phyloP scores from a whole-genome alignment of 2,329 filamentous ascomycete genomes.

The Hypoxylon sp. region DNA sequence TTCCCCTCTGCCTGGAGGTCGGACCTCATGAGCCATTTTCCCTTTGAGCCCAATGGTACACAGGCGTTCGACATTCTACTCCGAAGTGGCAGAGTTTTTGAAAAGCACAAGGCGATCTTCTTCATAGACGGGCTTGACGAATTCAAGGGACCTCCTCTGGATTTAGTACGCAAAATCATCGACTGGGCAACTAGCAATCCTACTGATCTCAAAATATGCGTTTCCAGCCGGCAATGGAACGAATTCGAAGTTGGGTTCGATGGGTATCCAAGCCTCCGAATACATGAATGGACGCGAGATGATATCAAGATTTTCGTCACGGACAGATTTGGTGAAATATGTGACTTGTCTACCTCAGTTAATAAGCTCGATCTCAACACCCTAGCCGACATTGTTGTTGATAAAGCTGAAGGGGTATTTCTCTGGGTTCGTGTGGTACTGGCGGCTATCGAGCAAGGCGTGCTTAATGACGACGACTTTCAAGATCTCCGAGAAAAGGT shows the following conservation, averaged over 20 bases:
- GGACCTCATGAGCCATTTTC: neutral
- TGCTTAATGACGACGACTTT: conserved; percentile 35
- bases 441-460: conserved; percentile 36
- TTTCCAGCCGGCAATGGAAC: conserved; percentile 41
- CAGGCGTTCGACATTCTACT: conserved; percentile 20
- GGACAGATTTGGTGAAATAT: conserved; percentile 25
- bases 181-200: conserved; percentile 12
- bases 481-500: conserved; percentile 30
- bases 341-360: conserved; percentile 9
- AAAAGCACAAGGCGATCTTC: conserved; percentile 30
- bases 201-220: conserved; percentile 36
- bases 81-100: conserved; percentile 1
- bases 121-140: conserved; percentile 44
- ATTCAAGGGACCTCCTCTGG: conserved; percentile 23
- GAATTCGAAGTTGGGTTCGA: conserved; percentile 37
- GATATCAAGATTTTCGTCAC: conserved; percentile 32
- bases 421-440: conserved; percentile 40
- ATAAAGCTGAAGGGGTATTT: conserved; percentile 40
- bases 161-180: conserved; percentile 28
- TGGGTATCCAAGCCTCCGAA: conserved; percentile 22
- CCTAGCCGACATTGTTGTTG: conserved; percentile 21
- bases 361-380: conserved; percentile 2
- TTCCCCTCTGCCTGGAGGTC: conserved; percentile 37
- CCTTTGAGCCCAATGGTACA: neutral
- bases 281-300: conserved; percentile 39